Conservation (phyloP, 2,329 filamentous ascomycete species). For the Emergomyces africanus region DNA sequence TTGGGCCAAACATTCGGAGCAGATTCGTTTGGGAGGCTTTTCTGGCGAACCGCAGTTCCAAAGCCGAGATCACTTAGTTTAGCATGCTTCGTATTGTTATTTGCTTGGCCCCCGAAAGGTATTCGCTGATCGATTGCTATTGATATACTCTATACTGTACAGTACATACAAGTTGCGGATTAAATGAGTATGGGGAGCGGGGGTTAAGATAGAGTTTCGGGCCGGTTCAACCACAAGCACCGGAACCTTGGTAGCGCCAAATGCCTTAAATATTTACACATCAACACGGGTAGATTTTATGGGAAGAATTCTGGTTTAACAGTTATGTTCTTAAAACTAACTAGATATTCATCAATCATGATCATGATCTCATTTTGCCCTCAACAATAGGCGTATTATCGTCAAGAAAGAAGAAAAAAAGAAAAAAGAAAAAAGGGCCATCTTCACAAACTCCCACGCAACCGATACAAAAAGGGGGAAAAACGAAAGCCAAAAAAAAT, state of each 20-base stretch:
- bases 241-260: neutral
- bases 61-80: no score
- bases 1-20: no score
- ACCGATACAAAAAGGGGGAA: neutral
- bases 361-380: neutral
- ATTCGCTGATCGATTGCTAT: neutral
- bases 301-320: neutral
- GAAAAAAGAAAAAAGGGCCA: neutral
- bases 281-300: no score
- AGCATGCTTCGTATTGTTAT: no score
- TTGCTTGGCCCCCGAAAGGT: neutral
- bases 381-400: neutral
- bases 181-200: neutral
- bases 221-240: neutral
- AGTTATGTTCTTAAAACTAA: neutral
- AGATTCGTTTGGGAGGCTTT: no score
- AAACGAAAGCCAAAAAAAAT: neutral
- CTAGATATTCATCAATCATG: neutral
- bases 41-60: no score
- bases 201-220: neutral
- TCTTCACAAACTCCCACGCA: neutral
- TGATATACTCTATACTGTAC: no score
- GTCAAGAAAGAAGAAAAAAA: neutral
- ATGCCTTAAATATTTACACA: no score
- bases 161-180: no score